Conservation (phyloP, 106 monocot genomes). For the Acorus calamus region DNA sequence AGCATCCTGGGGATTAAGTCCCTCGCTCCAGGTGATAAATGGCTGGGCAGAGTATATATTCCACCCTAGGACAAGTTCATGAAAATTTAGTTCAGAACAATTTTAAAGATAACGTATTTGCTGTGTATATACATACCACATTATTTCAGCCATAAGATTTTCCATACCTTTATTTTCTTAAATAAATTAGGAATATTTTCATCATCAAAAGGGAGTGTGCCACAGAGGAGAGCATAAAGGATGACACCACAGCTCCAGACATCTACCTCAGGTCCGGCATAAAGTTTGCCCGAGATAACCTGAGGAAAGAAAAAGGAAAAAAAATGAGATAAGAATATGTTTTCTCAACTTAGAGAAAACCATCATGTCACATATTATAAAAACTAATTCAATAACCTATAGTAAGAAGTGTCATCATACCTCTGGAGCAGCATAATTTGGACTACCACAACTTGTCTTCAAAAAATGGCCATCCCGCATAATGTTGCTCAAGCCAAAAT, state of each 20-base stretch:
- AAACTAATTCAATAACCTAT: too few relatives aligned
- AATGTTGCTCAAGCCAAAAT: conserved; percentile 42
- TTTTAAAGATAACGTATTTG: neutral
- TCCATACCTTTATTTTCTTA: conserved; percentile 32
- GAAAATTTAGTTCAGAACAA: neutral
- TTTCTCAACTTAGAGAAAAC: neutral
- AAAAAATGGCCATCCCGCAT: conserved; percentile 38
- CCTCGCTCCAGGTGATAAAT: conserved; percentile 48
- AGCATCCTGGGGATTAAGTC: conserved; percentile 63
- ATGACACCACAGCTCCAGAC: conserved; percentile 3
- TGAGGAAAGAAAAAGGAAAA: conserved; percentile 1
- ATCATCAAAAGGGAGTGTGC: conserved; percentile 46
- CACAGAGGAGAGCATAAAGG: conserved; percentile 48
- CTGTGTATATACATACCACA: too few relatives aligned
- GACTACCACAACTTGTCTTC: conserved; percentile 26
- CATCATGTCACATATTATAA: too few relatives aligned
- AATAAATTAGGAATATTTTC: conserved; percentile 37
- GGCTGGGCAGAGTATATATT: conserved; percentile 51
- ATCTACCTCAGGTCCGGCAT: conserved; percentile 43
- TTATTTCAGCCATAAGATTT: too few relatives aligned
- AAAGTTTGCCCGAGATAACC: conserved; percentile 32
- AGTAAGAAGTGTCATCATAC: conserved; percentile 3
- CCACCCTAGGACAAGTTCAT: conserved; percentile 20
- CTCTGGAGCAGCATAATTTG: conserved; percentile 15
- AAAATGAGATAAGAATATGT: conserved; percentile 1